Conservation (phyloP, 1,284 basidiomycete genomes). For the Trametes hirsuta region DNA sequence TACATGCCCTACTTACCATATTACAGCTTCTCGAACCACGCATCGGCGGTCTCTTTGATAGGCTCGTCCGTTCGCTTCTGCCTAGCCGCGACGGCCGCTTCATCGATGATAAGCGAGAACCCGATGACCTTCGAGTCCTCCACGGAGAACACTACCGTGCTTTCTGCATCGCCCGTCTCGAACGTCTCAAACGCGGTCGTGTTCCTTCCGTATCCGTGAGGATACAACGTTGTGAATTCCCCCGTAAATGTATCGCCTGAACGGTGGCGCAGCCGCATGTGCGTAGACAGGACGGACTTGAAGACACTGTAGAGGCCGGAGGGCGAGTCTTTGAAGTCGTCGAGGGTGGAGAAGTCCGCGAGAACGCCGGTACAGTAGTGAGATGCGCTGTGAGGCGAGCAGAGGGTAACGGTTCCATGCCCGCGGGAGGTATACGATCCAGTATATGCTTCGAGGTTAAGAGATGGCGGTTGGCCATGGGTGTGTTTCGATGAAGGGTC, state of each 20-base stretch:
- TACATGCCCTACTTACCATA: too few species aligned
- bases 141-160: not conserved
- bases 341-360: constrained; percentile 28
- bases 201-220: constrained; percentile 32
- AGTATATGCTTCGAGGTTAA: constrained; percentile 13
- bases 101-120: constrained; percentile 4
- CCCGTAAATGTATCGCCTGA: constrained; percentile 22
- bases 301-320: not conserved
- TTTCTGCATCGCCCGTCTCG: not conserved
- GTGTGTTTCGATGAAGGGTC: too few species aligned
- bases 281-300: constrained; percentile 27
- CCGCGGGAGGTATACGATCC: constrained; percentile 40
- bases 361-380: constrained; percentile 29
- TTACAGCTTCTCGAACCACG: constrained; percentile 4
- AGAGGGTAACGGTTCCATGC: constrained; percentile 42
- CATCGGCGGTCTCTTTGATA: constrained; percentile 8
- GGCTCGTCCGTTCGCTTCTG: not conserved
- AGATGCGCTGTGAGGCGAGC: constrained; percentile 32
- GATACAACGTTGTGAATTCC: constrained; percentile 26
- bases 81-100: constrained; percentile 5
- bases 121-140: not conserved
- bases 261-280: constrained; percentile 28
- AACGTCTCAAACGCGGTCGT: constrained; percentile 30
- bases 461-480: not conserved
- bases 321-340: too few species aligned